A percentile compares a stretch with the other conserved stretches of the same genome.
phyloP scores from a whole-genome alignment of 768 basidiomycete genomes.

The Atractiella rhizophila region DNA sequence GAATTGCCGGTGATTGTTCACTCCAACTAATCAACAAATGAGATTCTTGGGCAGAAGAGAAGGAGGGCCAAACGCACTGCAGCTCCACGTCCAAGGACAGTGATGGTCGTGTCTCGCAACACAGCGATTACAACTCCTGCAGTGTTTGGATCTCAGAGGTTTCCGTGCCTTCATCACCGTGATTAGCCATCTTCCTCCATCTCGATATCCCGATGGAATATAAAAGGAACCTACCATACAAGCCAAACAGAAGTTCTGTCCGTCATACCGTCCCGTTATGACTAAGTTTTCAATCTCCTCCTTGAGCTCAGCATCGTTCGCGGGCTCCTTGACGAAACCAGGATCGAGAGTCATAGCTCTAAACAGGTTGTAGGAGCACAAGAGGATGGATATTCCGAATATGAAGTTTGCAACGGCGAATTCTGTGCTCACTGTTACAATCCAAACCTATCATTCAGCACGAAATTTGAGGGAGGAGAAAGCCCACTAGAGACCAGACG shows the following conservation, averaged over 20 bases:
- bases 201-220: neutral
- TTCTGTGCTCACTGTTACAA: slow-evolving; percentile 39
- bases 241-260: slow-evolving; percentile 83
- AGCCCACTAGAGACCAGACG: slow-evolving; percentile 45
- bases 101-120: slow-evolving; percentile 82
- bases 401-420: slow-evolving; percentile 49
- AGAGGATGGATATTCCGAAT: slow-evolving; percentile 41
- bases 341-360: slow-evolving; percentile 67
- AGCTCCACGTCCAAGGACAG: slow-evolving; percentile 99
- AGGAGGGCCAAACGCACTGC: slow-evolving; percentile 32
- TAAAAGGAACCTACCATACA: slow-evolving; percentile 44
- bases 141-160: slow-evolving; percentile 82
- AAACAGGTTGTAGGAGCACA: slow-evolving; percentile 77
- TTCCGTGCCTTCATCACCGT: slow-evolving; percentile 38
- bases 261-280: slow-evolving; percentile 25
- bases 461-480: neutral
- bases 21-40: slow-evolving; percentile 38
- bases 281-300: slow-evolving; percentile 30
- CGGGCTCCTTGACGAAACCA: slow-evolving; percentile 56
- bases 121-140: slow-evolving; percentile 71
- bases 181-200: neutral
- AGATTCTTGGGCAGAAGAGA: neutral
- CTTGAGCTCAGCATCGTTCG: slow-evolving; percentile 63
- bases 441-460: neutral
- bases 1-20: slow-evolving; percentile 87